Conservation (phyloP, 1,284 basidiomycete genomes). For the Gastroboletus turbinatus region DNA sequence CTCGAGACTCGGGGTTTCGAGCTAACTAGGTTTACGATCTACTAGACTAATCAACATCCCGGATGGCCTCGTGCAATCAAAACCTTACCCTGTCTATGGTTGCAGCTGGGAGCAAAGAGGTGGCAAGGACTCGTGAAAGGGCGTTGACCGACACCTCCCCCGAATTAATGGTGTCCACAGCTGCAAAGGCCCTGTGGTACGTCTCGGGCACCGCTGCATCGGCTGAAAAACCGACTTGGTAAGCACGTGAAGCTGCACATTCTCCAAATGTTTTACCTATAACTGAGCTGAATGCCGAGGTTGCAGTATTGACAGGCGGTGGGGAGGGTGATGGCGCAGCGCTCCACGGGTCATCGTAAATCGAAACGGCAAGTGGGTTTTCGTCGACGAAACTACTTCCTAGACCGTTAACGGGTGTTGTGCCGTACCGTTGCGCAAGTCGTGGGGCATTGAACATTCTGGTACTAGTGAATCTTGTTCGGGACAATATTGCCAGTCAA, state of each 20-base stretch:
- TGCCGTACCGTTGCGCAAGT: constrained; percentile 62
- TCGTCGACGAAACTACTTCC: constrained; percentile 74
- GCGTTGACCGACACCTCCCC: constrained; percentile 81
- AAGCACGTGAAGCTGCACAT: constrained; percentile 3
- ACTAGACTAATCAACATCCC: constrained; percentile 13
- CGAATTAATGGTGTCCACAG: constrained; percentile 62
- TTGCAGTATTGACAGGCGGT: constrained; percentile 48
- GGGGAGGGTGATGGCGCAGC: constrained; percentile 74
- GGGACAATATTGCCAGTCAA: constrained; percentile 6
- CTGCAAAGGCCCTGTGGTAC: constrained; percentile 72
- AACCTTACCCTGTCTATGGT: constrained; percentile 76
- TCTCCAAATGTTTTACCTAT: constrained; percentile 49
- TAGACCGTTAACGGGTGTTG: constrained; percentile 54
- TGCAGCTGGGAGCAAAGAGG: constrained; percentile 75
- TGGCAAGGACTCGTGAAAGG: constrained; percentile 74
- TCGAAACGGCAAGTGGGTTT: constrained; percentile 72
- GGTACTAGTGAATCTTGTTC: constrained; percentile 7
- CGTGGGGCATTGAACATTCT: constrained; percentile 79
- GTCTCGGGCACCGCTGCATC: constrained; percentile 78
- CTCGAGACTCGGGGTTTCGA: constrained; percentile 75
- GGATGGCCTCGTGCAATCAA: neutral
- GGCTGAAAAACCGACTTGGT: constrained; percentile 39
- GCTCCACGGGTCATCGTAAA: constrained; percentile 88
- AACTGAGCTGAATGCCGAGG: constrained; percentile 63
- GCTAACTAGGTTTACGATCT: constrained; percentile 85